phyloP scores from a whole-genome alignment of 352 stramenopile genomes.

The Phytophthora foliorum region DNA sequence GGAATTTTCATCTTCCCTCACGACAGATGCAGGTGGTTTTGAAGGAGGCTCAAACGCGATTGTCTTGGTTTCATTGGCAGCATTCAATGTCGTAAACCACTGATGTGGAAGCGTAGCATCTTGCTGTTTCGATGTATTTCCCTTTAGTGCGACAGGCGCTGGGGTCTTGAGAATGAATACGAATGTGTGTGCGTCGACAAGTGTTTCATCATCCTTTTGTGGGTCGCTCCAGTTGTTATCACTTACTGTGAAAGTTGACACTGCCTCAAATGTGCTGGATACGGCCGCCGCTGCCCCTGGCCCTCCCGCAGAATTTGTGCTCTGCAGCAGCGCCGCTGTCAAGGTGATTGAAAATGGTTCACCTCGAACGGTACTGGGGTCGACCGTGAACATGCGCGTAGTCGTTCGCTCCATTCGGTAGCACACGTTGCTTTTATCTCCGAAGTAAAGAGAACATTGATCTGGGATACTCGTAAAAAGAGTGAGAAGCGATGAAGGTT shows the following conservation, averaged over 20 bases:
- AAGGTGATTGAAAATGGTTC: conserved; percentile 48
- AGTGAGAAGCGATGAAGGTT: conserved; percentile 37
- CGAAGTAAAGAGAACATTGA: conserved; percentile 30
- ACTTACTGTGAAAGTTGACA: conserved; percentile 30
- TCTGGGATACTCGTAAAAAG: conserved; percentile 58
- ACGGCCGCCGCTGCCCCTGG: conserved; percentile 44
- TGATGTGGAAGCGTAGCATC: conserved; percentile 43
- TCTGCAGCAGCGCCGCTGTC: conserved; percentile 56
- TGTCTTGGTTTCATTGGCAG: conserved; percentile 51
- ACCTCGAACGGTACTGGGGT: conserved; percentile 24
- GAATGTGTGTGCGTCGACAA: conserved; percentile 43
- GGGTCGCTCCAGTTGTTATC: conserved; percentile 11
- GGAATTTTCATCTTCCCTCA: background rate
- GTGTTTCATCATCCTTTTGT: background rate
- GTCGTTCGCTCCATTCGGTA: conserved; percentile 54
- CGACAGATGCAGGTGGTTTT: background rate
- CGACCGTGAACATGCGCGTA: conserved; percentile 49
- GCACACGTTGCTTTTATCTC: conserved; percentile 36
- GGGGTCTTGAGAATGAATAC: conserved; percentile 55
- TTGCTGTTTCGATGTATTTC: conserved; percentile 17
- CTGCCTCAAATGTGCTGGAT: conserved; percentile 16
- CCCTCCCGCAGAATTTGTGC: conserved; percentile 42
- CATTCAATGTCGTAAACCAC: conserved; percentile 57
- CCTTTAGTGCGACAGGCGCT: background rate
- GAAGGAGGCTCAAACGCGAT: conserved; percentile 36